Evolutionary conservation across 257 asterid species (phyloP), one percentile per base, ranked within the genome.

Genomic region (Salvia splendens): DNA sequence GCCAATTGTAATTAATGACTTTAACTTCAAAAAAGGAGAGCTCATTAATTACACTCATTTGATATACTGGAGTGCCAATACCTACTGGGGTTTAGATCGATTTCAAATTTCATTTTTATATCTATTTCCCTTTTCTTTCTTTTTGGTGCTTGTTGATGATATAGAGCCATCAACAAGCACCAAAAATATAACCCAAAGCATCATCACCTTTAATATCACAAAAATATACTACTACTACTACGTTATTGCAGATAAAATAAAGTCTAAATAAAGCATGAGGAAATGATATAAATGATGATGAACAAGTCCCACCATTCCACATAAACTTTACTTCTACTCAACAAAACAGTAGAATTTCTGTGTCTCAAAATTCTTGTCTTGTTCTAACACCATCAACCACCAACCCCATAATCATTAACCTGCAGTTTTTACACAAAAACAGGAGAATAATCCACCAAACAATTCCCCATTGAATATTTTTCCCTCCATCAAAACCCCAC

Each of bases 231-330:
- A n/a, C n/a, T n/a, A n/a, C n/a, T n/a, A n/a, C n/a, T n/a, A 64
- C 11, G 57, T 61, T 61, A 61, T 60, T 33, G 40, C 30, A 65
- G 24, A 0, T 40, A 20, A 63, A 61, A 49, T 65, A 73, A 55
- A 78, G 82, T 73, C 72, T 9, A 58, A 45, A 64, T 32, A 64
- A 79, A 77, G 73, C 73, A 79, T 9, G 51, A 43, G 6, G 38
- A 66, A 17, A 40, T 5, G 4, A 46, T 35, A 50, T 4, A 53
- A 45, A 74, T 78, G 70, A 75, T 89, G 91, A 85, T 82, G 76
- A 78, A 36, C 12, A 72, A 64, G 64, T 78, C 87, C 81, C 81
- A 88, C 85, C 95, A 24, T 71, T 82, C 89, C 89, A 61, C 72
- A 71, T 12, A 38, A 60, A 36, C 72, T 81, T 82, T 79, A 49